Evolutionary conservation across 2,329 filamentous ascomycete genomes (phyloP).

Genomic region (Fusarium tricinctum): DNA sequence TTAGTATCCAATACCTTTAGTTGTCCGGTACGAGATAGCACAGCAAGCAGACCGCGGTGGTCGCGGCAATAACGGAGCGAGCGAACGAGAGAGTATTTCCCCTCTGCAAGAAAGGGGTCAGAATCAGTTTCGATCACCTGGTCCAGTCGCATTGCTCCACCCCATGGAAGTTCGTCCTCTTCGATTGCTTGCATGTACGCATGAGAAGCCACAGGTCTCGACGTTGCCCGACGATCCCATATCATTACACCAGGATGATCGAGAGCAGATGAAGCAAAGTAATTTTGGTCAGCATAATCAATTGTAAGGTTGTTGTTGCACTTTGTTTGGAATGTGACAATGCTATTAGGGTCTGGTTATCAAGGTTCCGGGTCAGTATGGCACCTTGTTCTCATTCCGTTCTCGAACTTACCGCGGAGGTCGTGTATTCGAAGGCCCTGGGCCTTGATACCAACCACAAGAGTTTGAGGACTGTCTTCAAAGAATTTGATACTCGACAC

Average conservation of each 20-base stretch:
- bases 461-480: constrained; percentile 78
- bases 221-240: constrained; percentile 80
- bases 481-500: constrained; percentile 89
- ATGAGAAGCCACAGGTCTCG: constrained; percentile 65
- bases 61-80: constrained; percentile 75
- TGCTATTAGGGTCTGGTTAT: constrained; percentile 61
- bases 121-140: constrained; percentile 69
- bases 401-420: constrained; percentile 71
- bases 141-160: constrained; percentile 70
- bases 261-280: constrained; percentile 84
- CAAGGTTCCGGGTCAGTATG: not conserved
- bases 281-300: constrained; percentile 84
- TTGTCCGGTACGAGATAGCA: constrained; percentile 74
- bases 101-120: constrained; percentile 64
- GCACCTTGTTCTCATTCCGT: not conserved
- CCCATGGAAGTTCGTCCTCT: constrained; percentile 73
- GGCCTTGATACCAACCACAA: constrained; percentile 82
- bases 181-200: constrained; percentile 71
- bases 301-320: constrained; percentile 81
- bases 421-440: constrained; percentile 83
- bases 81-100: constrained; percentile 72
- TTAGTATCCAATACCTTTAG: constrained; percentile 72
- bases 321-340: constrained; percentile 73
- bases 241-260: constrained; percentile 81
- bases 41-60: constrained; percentile 71